Base-by-base conservation (phyloP, 2,329 filamentous ascomycete genomes). In the Pyricularia sp. region DNA sequence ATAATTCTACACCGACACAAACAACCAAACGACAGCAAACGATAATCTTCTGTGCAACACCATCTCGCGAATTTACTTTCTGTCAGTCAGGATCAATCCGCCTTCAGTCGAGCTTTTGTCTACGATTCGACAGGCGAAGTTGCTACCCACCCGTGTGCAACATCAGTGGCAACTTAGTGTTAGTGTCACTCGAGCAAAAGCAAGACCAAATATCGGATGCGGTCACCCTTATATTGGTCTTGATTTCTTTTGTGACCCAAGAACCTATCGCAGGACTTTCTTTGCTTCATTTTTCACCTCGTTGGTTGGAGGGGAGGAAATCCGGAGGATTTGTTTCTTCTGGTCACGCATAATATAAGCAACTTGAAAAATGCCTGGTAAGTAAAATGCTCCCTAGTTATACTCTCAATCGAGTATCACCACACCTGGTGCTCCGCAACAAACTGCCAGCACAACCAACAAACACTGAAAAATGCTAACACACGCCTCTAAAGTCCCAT, bases 401-500 rank as follows among this genome's bases (percentile, higher is more conserved):
- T 55, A 55, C 20, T 55, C 42, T 55, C 42, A 55, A 55, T 55
- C n/a, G 5, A 12, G 5, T 55, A n/a, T 55, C 20, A 55, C 42
- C 42, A 55, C 6, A 2, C 42, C 5, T 9, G 42, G 10, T 55
- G 9, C 42, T n/a, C 42, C n/a, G 42, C 42, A n/a, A 55, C 6
- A 20, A 55, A n/a, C 42, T 55, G 20, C 20, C 20, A n/a, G 36
- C 42, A 12, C 6, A 55, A 42, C 14, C 14, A 17, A 42, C 5
- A 55, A 55, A 55, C 20, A 9, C 42, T 20, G n/a, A 55, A 9
- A 5, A 20, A 55, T 55, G 42, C 42, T 55, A 55, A 55, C 42
- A 55, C 42, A 12, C 42, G 17, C 11, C 20, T 42, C 33, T 17
- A 61, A 61, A 87, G 84, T 86, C 61, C 85, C 87, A 64, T 77